phyloP scores from a whole-genome alignment of 2,329 filamentous ascomycete species.

The Fusarium sp. region DNA sequence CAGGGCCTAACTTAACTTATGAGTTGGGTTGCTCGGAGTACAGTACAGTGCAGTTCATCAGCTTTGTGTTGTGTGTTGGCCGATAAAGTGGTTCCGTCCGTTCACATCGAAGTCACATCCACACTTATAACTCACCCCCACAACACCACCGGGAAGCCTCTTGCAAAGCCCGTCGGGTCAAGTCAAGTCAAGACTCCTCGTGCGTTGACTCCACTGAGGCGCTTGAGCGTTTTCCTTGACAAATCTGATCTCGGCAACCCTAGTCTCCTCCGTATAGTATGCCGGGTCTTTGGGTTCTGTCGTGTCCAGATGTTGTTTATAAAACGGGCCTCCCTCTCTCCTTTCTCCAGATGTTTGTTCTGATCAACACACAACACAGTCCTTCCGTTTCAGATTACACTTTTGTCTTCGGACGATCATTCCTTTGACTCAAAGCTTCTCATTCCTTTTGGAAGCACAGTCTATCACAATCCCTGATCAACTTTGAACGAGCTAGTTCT shows the following conservation, averaged over 20 bases:
- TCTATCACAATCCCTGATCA: constrained; percentile 42
- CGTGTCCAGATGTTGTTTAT: constrained; percentile 39
- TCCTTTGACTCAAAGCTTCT: constrained; percentile 47
- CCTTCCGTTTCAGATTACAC: constrained; percentile 40
- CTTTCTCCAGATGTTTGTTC: constrained; percentile 28
- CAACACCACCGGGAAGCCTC: constrained; percentile 32
- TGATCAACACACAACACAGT: constrained; percentile 37
- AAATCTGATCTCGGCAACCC: constrained; percentile 41
- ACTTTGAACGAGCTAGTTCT: constrained; percentile 46
- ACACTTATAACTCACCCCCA: constrained; percentile 20
- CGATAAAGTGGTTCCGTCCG: constrained; percentile 25
- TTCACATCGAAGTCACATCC: constrained; percentile 10
- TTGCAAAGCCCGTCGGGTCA: constrained; percentile 14
- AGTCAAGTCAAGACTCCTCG: constrained; percentile 11
- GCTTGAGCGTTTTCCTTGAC: constrained; percentile 40
- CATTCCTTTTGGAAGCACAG: constrained; percentile 50
- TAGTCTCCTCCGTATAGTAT: background rate
- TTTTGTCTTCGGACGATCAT: constrained; percentile 48
- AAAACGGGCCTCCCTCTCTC: constrained; percentile 45
- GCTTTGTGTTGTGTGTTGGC: constrained; percentile 13
- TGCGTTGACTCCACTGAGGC: constrained; percentile 35
- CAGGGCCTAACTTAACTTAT: background rate
- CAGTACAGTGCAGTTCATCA: background rate
- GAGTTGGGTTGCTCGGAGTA: background rate
- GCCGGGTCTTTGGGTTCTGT: constrained; percentile 27